Conservation (phyloP, 202 grass and related monocot genomes). For the Dendrocalamus latiflorus region DNA sequence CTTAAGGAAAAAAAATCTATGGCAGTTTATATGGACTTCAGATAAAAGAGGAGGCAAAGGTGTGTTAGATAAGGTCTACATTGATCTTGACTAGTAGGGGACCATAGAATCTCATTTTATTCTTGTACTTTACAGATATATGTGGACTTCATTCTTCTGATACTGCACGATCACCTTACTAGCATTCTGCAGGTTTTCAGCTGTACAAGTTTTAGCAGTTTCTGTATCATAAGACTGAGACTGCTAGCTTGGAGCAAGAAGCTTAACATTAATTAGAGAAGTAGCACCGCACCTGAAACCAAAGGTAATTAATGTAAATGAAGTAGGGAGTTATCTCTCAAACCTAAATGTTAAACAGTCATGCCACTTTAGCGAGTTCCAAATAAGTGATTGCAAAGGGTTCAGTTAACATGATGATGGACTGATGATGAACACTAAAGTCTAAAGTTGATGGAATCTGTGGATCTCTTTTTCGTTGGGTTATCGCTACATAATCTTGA, state of each 20-base stretch:
- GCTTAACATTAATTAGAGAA: conserved; percentile 1
- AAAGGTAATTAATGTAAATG: conserved; percentile 1
- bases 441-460: conserved; percentile 28
- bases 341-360: conserved; percentile 4
- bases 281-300: not conserved
- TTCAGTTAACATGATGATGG: conserved; percentile 1
- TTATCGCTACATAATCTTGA: conserved; percentile 1
- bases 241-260: not conserved
- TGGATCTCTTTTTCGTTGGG: not conserved
- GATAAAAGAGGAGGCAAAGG: conserved; percentile 31
- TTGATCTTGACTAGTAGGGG: conserved; percentile 27
- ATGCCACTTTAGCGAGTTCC: not conserved
- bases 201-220: conserved; percentile 11
- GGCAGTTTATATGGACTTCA: not conserved
- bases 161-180: conserved; percentile 2
- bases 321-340: not conserved
- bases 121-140: conserved; percentile 20
- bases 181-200: too few relatives aligned
- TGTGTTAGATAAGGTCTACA: conserved; percentile 22
- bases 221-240: conserved; percentile 3
- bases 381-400: conserved; percentile 2
- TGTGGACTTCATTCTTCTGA: conserved; percentile 23
- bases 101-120: conserved; percentile 14
- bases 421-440: not conserved
- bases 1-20: not conserved